Percentiles rank a stretch among this genome's conserved stretches.
Conservation (phyloP, 805 yeast genomes). For the Candida boidinii region DNA sequence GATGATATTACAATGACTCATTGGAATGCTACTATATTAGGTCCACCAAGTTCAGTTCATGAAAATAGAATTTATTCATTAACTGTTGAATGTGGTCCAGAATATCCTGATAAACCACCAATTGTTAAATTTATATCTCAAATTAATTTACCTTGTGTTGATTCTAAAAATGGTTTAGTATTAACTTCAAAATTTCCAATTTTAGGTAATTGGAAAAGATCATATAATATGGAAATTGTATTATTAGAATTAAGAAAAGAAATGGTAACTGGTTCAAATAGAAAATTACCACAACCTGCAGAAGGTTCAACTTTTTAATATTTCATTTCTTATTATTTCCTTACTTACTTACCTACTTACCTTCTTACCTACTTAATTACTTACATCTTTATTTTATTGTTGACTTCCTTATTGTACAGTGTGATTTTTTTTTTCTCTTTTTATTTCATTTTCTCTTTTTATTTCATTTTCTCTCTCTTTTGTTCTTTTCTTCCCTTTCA, state of each 20-base stretch:
- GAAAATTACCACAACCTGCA: constrained; percentile 82
- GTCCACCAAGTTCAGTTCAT: constrained; percentile 80
- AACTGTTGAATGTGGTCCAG: constrained; percentile 69
- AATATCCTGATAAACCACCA: constrained; percentile 90
- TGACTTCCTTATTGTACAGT: neutral
- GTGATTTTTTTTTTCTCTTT: constrained; percentile 1
- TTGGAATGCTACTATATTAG: constrained; percentile 97
- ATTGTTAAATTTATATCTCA: constrained; percentile 69
- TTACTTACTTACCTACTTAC: too few species aligned
- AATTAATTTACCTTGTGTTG: constrained; percentile 90
- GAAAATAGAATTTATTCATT: constrained; percentile 90
- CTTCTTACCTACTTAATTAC: too few species aligned
- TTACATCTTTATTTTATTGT: too few species aligned
- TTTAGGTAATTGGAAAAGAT: constrained; percentile 77
- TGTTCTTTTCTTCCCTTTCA: constrained; percentile 1
- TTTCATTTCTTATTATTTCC: neutral
- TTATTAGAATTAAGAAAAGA: constrained; percentile 81
- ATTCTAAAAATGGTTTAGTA: constrained; percentile 48
- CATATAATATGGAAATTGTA: constrained; percentile 90
- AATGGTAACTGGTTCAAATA: constrained; percentile 78
- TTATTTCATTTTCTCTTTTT: neutral
- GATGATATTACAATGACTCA: constrained; percentile 89
- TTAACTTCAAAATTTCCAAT: constrained; percentile 49
- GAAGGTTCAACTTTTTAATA: constrained; percentile 59
- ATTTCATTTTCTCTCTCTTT: neutral